Base-by-base conservation (phyloP, 306 rosid genomes). In the Dalbergia cultrata region DNA sequence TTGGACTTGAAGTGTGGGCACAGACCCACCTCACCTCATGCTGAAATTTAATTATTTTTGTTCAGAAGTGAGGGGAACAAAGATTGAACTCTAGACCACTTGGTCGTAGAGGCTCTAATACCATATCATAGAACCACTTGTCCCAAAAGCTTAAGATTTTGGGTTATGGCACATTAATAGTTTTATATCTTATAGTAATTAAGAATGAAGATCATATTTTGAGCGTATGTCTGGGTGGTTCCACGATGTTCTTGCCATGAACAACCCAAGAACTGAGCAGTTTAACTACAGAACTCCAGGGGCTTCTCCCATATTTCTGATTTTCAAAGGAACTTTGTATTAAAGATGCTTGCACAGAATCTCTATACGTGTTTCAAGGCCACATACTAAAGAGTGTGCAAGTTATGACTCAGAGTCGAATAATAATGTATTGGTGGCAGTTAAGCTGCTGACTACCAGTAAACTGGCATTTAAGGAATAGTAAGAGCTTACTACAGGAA, bases 241-340 rank as follows among this genome's bases (percentile, higher is more conserved):
- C 13, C 61, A 39, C 22, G 52, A 67, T 58, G 70, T 39, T 74
- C 71, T 56, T 45, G 33, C 61, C 57, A 66, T 34, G 70, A 50
- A 34, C 39, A 60, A 81, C 7, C 26, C 67, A 65, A 14, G 62
- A 61, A 67, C 50, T 18, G 9, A 81, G 59, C 7, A 14, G 37
- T 76, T 68, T 53, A 63, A 52, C 74, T 16, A 45, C 17, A 57
- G 61, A 7, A 43, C 69, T 18, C 59, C 26, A 43, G 39, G 64
- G 21, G 37, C 37, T 80, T 60, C 39, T 13, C 13, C 52, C 47
- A 3, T 5, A 57, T 34, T 64, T 76, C 65, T 50, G 43, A 54
- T 39, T 63, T 72, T 16, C 50, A 52, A 71, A 17, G 52, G 72
- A 44, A 12, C 1, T 54, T 56, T 39, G 49, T 6, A 39, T 26